Conservation (phyloP, 2,329 filamentous ascomycete genomes). For the Talaromyces sp. region DNA sequence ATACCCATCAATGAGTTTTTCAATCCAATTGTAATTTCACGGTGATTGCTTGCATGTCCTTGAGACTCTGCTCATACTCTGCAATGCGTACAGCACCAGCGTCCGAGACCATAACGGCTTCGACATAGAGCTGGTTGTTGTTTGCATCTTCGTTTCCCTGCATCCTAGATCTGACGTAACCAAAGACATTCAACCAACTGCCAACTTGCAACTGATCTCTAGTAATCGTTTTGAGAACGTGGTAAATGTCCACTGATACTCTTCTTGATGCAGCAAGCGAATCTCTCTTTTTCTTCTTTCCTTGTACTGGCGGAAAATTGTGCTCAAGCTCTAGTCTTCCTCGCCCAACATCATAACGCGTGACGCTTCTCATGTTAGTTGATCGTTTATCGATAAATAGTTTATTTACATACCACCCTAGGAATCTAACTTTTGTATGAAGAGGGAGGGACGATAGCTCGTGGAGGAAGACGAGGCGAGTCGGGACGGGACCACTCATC, state of each 20-base stretch:
- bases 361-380: constrained; percentile 49
- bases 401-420: constrained; percentile 68
- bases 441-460: constrained; percentile 52
- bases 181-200: constrained; percentile 86
- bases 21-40: constrained; percentile 22
- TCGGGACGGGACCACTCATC: constrained; percentile 59
- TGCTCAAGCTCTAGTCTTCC: constrained; percentile 68
- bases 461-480: constrained; percentile 63
- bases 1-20: neutral
- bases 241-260: constrained; percentile 64
- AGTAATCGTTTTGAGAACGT: constrained; percentile 65
- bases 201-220: constrained; percentile 65
- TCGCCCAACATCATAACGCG: constrained; percentile 54
- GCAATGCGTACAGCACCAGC: constrained; percentile 69
- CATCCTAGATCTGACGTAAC: constrained; percentile 56
- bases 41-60: constrained; percentile 36
- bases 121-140: constrained; percentile 50
- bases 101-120: constrained; percentile 75
- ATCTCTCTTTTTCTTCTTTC: constrained; percentile 18
- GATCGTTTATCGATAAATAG: neutral
- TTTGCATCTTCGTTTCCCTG: neutral
- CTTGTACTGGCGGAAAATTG: constrained; percentile 46
- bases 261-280: constrained; percentile 17
- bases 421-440: constrained; percentile 80
- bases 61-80: constrained; percentile 64